A percentile compares a stretch with the other conserved stretches of the same genome.
These are phyloP conservation scores for Houttuynia cordata DNA, from an alignment of 164 flowering plant species.

Conservation along the genomic window DNA sequence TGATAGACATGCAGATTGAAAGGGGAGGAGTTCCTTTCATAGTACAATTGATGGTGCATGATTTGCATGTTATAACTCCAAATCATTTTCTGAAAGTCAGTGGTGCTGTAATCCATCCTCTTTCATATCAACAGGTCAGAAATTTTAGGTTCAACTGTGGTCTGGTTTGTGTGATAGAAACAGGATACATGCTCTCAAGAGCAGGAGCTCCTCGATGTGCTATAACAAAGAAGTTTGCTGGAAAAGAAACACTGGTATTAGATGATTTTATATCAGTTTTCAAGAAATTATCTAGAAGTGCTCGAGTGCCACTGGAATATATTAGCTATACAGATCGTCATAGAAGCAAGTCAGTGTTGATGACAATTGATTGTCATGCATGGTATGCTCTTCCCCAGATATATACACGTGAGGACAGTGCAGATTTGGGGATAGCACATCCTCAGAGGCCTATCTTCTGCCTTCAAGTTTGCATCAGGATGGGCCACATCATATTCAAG, in stretches of 20 bases:
- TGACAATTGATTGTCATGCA: constrained; percentile 88
- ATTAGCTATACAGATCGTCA: no score
- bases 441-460: constrained; percentile 25
- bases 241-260: no score
- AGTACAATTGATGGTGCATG: constrained; percentile 66
- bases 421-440: constrained; percentile 67
- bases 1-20: no score
- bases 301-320: no score
- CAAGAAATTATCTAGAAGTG: no score
- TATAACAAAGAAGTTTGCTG: no score
- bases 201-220: constrained; percentile 95
- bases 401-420: constrained; percentile 72
- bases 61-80: constrained; percentile 84
- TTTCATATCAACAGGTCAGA: constrained; percentile 95
- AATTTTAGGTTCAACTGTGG: constrained; percentile 90
- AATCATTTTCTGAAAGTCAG: constrained; percentile 63
- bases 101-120: constrained; percentile 87
- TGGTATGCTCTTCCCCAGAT: constrained; percentile 93
- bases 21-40: constrained; percentile 26
- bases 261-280: no score
- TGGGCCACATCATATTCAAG: no score
- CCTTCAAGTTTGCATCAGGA: constrained; percentile 17
- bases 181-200: constrained; percentile 89
- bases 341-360: constrained; percentile 93
- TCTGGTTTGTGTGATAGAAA: constrained; percentile 80